These are phyloP conservation scores for Ceratocystis alfenasii DNA, from an alignment of 2,329 filamentous ascomycete genomes.

Conservation along the genomic window DNA sequence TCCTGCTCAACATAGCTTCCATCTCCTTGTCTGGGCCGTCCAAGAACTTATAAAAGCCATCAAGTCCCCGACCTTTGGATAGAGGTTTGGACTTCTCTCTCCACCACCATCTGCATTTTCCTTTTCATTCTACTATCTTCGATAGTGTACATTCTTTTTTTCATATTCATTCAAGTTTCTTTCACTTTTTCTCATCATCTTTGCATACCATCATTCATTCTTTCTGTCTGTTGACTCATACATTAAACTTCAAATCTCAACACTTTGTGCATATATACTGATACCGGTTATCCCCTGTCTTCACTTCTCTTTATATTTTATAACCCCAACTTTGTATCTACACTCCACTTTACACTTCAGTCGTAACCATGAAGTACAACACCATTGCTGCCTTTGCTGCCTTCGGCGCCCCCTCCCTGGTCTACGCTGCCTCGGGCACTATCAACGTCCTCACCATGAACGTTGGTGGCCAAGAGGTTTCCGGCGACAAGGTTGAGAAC, in stretches of 20 bases:
- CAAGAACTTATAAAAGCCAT: background rate
- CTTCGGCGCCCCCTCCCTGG: conserved; percentile 16
- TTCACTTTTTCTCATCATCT: too few species aligned
- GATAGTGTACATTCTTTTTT: too few species aligned
- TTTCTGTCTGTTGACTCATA: background rate
- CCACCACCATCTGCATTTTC: background rate
- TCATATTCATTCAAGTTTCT: too few species aligned
- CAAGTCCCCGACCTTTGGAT: background rate
- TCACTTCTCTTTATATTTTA: background rate
- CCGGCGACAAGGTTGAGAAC: conserved; percentile 50
- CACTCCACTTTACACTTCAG: background rate
- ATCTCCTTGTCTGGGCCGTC: too few species aligned
- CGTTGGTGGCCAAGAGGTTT: conserved; percentile 49
- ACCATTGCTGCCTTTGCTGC: conserved; percentile 16
- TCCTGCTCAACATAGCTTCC: too few species aligned
- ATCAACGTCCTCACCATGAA: conserved; percentile 46
- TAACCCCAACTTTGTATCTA: too few species aligned
- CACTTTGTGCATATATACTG: background rate
- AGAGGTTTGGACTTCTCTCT: background rate
- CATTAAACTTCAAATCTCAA: background rate
- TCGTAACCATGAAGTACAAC: conserved; percentile 19
- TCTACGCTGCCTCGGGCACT: conserved; percentile 26
- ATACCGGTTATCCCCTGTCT: background rate
- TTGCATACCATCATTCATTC: background rate
- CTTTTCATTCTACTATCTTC: too few species aligned